phyloP scores from a whole-genome alignment of 1,284 basidiomycete species.

The Cutaneotrichosporon mucoides region DNA sequence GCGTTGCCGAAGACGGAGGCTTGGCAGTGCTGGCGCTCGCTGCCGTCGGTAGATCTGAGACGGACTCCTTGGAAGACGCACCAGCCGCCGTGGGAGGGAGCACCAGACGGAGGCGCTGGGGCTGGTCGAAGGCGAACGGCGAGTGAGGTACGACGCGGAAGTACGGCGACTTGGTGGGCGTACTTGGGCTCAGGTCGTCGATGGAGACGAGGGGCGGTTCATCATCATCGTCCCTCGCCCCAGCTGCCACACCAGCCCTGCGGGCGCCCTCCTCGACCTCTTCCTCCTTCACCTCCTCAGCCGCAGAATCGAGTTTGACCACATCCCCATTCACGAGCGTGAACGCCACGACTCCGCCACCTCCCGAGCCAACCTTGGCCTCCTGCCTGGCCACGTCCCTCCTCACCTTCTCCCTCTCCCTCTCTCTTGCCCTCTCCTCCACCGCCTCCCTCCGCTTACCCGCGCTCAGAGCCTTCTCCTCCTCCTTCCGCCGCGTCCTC shows the following conservation, averaged over 20 bases:
- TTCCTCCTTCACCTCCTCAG: too few relatives aligned
- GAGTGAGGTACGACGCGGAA: neutral
- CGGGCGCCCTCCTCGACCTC: too few relatives aligned
- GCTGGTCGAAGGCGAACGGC: constrained; percentile 2
- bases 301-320: neutral
- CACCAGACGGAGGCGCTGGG: constrained; percentile 6
- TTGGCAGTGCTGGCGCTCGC: neutral
- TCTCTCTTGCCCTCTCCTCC: neutral
- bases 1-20: neutral
- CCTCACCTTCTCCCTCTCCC: neutral
- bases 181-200: neutral
- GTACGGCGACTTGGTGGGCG: neutral
- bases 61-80: neutral
- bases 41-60: too few relatives aligned
- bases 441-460: neutral
- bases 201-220: neutral
- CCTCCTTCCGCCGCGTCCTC: neutral
- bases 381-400: neutral
- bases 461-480: neutral
- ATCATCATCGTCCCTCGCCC: neutral
- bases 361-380: too few relatives aligned
- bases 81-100: neutral
- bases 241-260: too few relatives aligned
- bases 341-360: neutral
- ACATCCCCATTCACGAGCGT: neutral